Evolutionary conservation across 1,139 yeast species (phyloP), one percentile per base, ranked within the genome.

Genomic region (Yamadazyma kanchanaburiensis): DNA sequence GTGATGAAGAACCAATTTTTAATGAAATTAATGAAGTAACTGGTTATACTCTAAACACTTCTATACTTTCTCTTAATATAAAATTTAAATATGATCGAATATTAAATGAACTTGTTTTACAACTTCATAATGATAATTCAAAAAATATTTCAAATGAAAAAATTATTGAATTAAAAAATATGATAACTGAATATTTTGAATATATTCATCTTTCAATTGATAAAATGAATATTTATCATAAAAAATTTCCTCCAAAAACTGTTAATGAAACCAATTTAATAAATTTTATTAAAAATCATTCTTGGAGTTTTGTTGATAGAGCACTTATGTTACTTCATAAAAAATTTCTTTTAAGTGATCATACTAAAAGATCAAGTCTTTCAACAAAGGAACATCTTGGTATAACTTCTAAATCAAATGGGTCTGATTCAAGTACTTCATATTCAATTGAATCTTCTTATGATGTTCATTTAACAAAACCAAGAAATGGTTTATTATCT

Each of bases 281-380:
- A 18, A 58, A 68, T 46, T 55, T 76, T 58, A 65, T 74, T 48
- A 49, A 69, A 51, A 58, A 70, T 50, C 62, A 71, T 57, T 61
- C 69, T 35, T 75, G 62, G 72, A 65, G 61, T 53, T 70, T 71
- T 48, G 77, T 75, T 21, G 82, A 77, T 45, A 60, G 81, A 32
- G 76, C 79, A 1, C 45, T 71, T 24, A 64, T 76, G 60, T 57
- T 76, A 35, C 50, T 77, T 12, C 82, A 77, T 43, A 72, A 74
- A 45, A 74, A 73, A 42, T 71, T 74, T 10, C 49, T 74, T 17
- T 49, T 65, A 38, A 55, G 64, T 19, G 62, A 60, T 19, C 36
- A 34, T 23, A 13, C 26, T n/a, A 21, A 19, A 4, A 10, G 18
- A 8, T 8, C 20, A 3, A 17, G 30, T 3, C 22, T n/a, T 20